These are phyloP conservation scores for Neoarthrinium moseri DNA, from an alignment of 2,329 filamentous ascomycete genomes.

Conservation along the genomic window DNA sequence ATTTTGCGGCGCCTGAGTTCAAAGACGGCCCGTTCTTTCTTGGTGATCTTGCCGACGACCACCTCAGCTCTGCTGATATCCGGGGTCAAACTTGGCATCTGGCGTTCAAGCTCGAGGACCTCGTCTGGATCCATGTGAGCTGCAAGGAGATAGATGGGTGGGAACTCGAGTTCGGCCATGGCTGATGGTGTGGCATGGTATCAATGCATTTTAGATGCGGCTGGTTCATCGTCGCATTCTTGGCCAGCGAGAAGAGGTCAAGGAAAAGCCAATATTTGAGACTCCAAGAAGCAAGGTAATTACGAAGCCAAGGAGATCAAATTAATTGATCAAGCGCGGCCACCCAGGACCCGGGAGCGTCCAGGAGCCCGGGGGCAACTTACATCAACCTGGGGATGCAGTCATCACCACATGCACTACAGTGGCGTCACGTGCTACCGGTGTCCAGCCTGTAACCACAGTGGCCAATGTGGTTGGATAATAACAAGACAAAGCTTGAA, in stretches of 20 bases:
- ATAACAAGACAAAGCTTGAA: no score
- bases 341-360: no score
- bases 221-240: neutral
- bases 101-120: slow-evolving; percentile 62
- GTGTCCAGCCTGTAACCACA: no score
- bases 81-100: slow-evolving; percentile 66
- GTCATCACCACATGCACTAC: no score
- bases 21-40: slow-evolving; percentile 69
- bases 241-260: neutral
- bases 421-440: no score
- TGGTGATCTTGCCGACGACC: slow-evolving; percentile 71
- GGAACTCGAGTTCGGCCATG: slow-evolving; percentile 40
- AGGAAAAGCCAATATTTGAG: no score
- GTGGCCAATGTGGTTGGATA: no score
- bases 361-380: no score
- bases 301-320: neutral
- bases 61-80: slow-evolving; percentile 71
- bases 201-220: neutral
- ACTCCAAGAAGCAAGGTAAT: no score
- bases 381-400: no score
- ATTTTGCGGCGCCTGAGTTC: slow-evolving; percentile 73
- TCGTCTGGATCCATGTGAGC: slow-evolving; percentile 66
- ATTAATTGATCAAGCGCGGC: no score
- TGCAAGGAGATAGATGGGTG: slow-evolving; percentile 71
- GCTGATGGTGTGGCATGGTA: neutral